A percentile compares a stretch with the other conserved stretches of the same genome.
phyloP scores from a whole-genome alignment of 139 green algal genomes.

The Desmodesmus armatus region DNA sequence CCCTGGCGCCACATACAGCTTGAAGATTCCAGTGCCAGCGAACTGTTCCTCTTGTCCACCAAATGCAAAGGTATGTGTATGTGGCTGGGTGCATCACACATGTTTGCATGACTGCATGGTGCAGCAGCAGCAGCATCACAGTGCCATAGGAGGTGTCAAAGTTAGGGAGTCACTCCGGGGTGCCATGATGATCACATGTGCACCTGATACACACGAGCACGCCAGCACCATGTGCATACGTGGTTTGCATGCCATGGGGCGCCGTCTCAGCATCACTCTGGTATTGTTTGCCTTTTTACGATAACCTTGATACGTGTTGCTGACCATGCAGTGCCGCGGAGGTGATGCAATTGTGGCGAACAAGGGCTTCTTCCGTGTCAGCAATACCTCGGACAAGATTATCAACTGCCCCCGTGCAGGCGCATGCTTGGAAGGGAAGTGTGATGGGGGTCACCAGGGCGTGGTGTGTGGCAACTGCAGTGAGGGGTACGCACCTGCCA shows the following conservation, averaged over 20 bases:
- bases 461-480: neutral
- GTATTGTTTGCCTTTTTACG: neutral
- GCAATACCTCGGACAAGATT: neutral
- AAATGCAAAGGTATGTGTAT: neutral
- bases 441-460: neutral
- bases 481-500: neutral
- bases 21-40: neutral
- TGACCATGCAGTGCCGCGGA: neutral
- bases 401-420: neutral
- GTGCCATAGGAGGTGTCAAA: neutral
- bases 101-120: neutral
- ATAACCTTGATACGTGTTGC: neutral
- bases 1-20: neutral
- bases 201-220: neutral
- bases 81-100: neutral
- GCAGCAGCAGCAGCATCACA: neutral
- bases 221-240: too few species aligned
- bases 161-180: too few species aligned
- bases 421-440: neutral
- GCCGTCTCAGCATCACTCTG: too few species aligned
- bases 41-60: neutral
- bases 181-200: too few species aligned
- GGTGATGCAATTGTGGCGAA: neutral
- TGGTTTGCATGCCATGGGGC: too few species aligned
- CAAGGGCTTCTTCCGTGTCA: neutral